Evolutionary conservation across 2,329 filamentous ascomycete genomes (phyloP).

Genomic region (Calonectria fujianensis): DNA sequence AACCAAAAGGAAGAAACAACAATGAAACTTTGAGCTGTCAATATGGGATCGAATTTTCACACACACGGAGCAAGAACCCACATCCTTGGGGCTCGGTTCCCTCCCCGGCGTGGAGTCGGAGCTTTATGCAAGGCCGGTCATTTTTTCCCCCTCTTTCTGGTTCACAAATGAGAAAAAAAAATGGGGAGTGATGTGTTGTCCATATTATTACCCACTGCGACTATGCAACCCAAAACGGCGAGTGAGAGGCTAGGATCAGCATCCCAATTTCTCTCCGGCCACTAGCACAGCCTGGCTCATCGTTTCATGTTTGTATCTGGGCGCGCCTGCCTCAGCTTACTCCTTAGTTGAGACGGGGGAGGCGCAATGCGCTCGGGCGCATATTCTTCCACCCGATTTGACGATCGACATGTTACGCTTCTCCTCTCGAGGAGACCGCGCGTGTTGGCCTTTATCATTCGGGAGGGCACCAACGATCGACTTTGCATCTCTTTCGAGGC

Average conservation of each 20-base stretch:
- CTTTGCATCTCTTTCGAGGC: not conserved
- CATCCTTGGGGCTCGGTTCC: not conserved
- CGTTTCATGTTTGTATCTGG: slow-evolving; percentile 18
- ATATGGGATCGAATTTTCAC: not conserved
- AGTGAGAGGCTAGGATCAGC: not conserved
- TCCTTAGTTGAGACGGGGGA: not conserved
- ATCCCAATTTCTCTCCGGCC: slow-evolving; percentile 17
- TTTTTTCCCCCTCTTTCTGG: not conserved
- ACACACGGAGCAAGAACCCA: not conserved
- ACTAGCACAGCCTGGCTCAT: not conserved
- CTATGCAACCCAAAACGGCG: slow-evolving; percentile 6
- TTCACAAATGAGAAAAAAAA: not conserved
- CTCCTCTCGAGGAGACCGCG: not conserved
- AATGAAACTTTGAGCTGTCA: not conserved
- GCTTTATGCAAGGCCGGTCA: not conserved
- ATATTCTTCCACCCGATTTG: slow-evolving; percentile 21
- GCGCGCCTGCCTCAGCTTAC: slow-evolving; percentile 15
- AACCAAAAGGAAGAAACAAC: not conserved
- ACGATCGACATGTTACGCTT: not conserved
- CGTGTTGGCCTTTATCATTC: not conserved
- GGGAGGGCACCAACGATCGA: not conserved
- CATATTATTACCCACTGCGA: slow-evolving; percentile 19
- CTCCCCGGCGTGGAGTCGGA: not conserved
- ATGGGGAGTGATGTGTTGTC: slow-evolving; percentile 10
- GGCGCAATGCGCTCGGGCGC: slow-evolving; percentile 20